These are phyloP conservation scores for Physcomitrellopsis africana DNA, from an alignment of 225 moss, liverwort and hornwort genomes.

Conservation along the genomic window DNA sequence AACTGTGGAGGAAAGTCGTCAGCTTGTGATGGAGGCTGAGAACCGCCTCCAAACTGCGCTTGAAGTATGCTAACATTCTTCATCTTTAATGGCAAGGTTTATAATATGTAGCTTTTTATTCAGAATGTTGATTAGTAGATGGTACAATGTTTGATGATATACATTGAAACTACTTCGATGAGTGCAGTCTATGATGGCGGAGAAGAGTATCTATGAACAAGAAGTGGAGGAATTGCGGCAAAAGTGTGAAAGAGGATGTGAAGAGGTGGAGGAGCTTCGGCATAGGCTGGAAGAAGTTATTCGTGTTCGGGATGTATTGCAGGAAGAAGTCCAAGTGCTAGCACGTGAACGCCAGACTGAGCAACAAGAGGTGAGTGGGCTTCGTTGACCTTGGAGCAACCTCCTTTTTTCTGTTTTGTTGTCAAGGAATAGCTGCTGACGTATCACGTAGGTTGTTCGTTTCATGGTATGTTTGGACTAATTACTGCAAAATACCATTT, in stretches of 20 bases:
- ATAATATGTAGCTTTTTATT: background rate
- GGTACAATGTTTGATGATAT: background rate
- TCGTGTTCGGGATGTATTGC: slow-evolving; percentile 63
- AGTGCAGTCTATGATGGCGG: slow-evolving; percentile 56
- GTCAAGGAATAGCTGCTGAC: background rate
- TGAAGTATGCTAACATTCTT: slow-evolving; percentile 42
- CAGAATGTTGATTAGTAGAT: too few species aligned
- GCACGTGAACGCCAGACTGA: slow-evolving; percentile 37
- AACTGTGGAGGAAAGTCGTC: slow-evolving; percentile 71
- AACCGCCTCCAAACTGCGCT: slow-evolving; percentile 63
- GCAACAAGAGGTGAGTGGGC: slow-evolving; percentile 42
- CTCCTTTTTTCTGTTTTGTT: background rate
- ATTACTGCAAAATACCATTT: background rate
- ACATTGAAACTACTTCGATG: slow-evolving; percentile 12
- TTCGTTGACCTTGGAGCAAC: background rate
- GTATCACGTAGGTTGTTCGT: background rate
- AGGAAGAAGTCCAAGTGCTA: slow-evolving; percentile 57
- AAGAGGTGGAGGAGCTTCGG: slow-evolving; percentile 49
- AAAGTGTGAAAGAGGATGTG: slow-evolving; percentile 41
- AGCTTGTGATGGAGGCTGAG: slow-evolving; percentile 72
- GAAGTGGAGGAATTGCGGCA: slow-evolving; percentile 58
- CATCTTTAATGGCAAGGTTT: slow-evolving; percentile 7
- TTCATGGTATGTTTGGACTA: background rate
- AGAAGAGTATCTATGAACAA: slow-evolving; percentile 49
- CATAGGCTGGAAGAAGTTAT: slow-evolving; percentile 67